A percentile compares a stretch with the other conserved stretches of the same genome.
Conservation (phyloP, 306 rosid species). For the Lathyrus oleraceus region DNA sequence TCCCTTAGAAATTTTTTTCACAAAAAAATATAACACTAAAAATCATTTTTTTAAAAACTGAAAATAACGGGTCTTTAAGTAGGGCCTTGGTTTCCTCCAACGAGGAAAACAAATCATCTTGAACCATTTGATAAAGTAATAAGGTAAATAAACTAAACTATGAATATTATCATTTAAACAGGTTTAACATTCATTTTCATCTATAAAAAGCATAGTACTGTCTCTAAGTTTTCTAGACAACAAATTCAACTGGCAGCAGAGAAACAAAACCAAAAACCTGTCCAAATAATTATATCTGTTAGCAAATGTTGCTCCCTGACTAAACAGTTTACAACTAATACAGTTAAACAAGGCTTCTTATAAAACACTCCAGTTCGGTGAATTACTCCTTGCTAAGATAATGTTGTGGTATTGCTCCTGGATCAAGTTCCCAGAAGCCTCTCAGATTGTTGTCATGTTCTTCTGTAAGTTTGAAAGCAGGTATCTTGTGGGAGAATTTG, state of each 20-base stretch:
- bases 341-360: conserved; percentile 29
- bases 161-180: no score
- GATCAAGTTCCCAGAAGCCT: conserved; percentile 88
- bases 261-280: not conserved
- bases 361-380: not conserved
- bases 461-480: conserved; percentile 65
- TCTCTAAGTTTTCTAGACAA: not conserved
- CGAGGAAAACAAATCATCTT: no score
- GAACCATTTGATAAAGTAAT: no score
- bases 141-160: no score
- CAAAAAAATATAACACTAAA: no score
- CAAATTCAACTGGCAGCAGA: not conserved
- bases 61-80: no score
- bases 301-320: conserved; percentile 27
- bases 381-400: conserved; percentile 19
- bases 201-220: not conserved
- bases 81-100: no score
- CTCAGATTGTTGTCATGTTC: conserved; percentile 55
- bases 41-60: no score
- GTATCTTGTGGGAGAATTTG: conserved; percentile 79
- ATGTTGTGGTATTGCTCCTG: conserved; percentile 63
- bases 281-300: conserved; percentile 24
- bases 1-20: no score
- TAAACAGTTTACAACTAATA: conserved; percentile 25
- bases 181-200: no score